These are phyloP conservation scores for Nicotiana undulata DNA, from an alignment of 257 asterid genomes.

Conservation along the genomic window DNA sequence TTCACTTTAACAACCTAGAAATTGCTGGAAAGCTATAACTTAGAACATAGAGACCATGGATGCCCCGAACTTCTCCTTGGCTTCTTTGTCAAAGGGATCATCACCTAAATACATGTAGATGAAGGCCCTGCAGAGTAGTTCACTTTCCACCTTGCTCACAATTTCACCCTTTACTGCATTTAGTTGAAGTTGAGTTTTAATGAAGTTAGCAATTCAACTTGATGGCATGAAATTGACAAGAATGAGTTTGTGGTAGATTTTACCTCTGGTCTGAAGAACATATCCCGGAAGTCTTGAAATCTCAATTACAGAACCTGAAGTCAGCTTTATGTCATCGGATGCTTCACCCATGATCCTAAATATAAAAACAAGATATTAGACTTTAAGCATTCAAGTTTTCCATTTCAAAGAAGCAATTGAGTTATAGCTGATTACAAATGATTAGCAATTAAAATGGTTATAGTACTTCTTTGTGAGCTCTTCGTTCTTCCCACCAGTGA, in stretches of 20 bases:
- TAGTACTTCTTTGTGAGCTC: slow-evolving; percentile 55
- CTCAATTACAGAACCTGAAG: slow-evolving; percentile 64
- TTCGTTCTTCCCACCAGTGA: slow-evolving; percentile 57
- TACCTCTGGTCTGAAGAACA: slow-evolving; percentile 68
- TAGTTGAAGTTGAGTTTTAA: slow-evolving; percentile 3
- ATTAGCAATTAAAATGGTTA: neutral
- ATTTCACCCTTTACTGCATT: slow-evolving; percentile 53
- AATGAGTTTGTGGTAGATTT: neutral
- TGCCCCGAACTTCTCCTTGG: slow-evolving; percentile 59
- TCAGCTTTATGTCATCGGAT: slow-evolving; percentile 55
- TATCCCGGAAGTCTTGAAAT: slow-evolving; percentile 70
- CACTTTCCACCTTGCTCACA: slow-evolving; percentile 58
- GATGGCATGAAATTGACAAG: neutral
- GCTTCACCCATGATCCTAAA: slow-evolving; percentile 73
- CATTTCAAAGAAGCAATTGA: no score
- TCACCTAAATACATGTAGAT: slow-evolving; percentile 61
- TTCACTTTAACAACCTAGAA: slow-evolving; percentile 30
- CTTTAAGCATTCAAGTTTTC: neutral
- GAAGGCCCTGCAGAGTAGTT: slow-evolving; percentile 70
- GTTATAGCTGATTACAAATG: no score
- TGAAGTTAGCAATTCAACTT: neutral
- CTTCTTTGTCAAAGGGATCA: slow-evolving; percentile 71
- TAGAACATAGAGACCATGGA: slow-evolving; percentile 46
- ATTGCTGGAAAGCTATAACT: slow-evolving; percentile 12
- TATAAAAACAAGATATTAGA: slow-evolving; percentile 11